Percentiles rank a stretch among this genome's conserved stretches.
Evolutionary conservation across 768 basidiomycete species (phyloP).

Genomic region (Lentinula edodes): DNA sequence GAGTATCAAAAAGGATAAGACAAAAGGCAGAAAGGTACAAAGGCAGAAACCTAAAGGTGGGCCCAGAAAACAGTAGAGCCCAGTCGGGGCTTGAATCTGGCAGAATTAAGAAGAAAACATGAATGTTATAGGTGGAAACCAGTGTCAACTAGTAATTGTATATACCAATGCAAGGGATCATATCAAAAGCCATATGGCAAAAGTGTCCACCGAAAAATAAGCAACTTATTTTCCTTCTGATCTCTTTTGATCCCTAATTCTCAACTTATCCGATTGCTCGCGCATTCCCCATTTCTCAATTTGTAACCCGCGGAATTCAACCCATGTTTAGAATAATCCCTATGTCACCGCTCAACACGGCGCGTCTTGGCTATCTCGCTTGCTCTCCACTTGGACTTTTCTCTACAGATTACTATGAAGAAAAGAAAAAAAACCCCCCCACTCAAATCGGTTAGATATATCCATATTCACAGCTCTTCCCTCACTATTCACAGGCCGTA

Average conservation of each 20-base stretch:
- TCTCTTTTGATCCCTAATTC: background rate
- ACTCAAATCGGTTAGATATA: too few species aligned
- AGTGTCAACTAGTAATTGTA: too few species aligned
- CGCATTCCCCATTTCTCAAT: background rate
- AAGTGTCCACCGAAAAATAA: background rate
- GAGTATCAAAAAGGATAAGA: too few species aligned
- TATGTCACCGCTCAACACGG: too few species aligned
- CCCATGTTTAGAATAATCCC: background rate
- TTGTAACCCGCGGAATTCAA: background rate
- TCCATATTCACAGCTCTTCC: too few species aligned
- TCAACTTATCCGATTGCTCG: background rate
- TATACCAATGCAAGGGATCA: background rate
- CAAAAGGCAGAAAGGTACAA: background rate
- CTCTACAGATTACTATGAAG: too few species aligned
- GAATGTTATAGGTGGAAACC: background rate
- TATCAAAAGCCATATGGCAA: background rate
- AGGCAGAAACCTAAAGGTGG: background rate
- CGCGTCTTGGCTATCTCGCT: too few species aligned
- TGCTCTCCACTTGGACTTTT: too few species aligned
- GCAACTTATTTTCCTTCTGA: background rate
- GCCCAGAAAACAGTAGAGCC: background rate
- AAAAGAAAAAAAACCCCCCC: too few species aligned
- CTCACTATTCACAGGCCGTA: background rate
- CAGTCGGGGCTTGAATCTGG: background rate
- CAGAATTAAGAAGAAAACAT: background rate